phyloP scores from a whole-genome alignment of 179 eudicot genomes.

The Camellia oleifera region DNA sequence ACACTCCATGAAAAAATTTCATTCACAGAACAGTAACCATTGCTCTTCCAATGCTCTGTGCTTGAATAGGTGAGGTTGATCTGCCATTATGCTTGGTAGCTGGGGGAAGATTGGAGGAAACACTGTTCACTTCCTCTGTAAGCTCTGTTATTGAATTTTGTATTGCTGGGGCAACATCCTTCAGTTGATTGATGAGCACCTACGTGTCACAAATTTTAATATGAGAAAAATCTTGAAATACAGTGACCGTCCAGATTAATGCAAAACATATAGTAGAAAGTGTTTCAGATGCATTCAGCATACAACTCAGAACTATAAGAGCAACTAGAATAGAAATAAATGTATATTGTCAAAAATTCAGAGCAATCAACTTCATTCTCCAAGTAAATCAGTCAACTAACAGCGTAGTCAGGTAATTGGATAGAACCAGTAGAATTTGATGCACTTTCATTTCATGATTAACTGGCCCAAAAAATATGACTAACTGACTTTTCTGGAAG shows the following conservation, averaged over 20 bases:
- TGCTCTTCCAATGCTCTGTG: conserved; percentile 66
- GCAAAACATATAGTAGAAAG: neutral
- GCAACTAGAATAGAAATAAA: neutral
- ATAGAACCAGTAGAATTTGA: neutral
- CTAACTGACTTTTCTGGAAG: neutral
- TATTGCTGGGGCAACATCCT: conserved; percentile 86
- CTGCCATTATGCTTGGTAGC: conserved; percentile 41
- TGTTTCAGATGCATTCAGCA: neutral
- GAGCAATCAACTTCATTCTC: conserved; percentile 4
- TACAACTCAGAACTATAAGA: neutral
- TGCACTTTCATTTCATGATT: neutral
- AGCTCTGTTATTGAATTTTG: conserved; percentile 79
- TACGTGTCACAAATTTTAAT: conserved; percentile 20
- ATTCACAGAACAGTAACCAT: conserved; percentile 35
- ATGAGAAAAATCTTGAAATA: neutral
- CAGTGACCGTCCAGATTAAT: neutral
- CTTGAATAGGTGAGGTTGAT: conserved; percentile 59
- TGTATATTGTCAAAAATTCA: neutral
- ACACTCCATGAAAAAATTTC: conserved; percentile 8
- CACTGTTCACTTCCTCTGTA: conserved; percentile 68
- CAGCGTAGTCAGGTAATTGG: neutral
- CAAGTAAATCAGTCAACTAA: neutral
- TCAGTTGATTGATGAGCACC: conserved; percentile 88
- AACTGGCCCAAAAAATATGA: neutral
- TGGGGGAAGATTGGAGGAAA: conserved; percentile 61